Percentiles rank a stretch among this genome's conserved stretches.
phyloP scores from a whole-genome alignment of 768 basidiomycete genomes.

The Crucibulum laeve region DNA sequence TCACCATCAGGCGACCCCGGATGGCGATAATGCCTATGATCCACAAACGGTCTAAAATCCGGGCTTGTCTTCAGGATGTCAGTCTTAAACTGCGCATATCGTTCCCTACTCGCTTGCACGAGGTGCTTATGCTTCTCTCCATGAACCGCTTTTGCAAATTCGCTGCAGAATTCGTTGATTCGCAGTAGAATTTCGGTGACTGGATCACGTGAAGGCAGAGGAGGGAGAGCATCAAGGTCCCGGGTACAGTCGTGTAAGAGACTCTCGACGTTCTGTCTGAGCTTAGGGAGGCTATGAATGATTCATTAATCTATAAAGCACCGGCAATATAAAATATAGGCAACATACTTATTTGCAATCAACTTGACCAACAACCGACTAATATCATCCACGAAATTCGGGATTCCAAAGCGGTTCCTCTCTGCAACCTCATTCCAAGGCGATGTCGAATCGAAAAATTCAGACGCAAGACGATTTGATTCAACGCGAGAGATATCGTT shows the following conservation, averaged over 20 bases:
- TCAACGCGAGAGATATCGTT: conserved; percentile 28
- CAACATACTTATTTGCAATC: conserved; percentile 48
- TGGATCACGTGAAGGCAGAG: conserved; percentile 29
- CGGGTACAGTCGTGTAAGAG: conserved; percentile 29
- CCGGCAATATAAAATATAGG: not conserved
- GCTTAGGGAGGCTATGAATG: conserved; percentile 48
- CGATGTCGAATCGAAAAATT: conserved; percentile 40
- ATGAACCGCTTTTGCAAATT: conserved; percentile 21
- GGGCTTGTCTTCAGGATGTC: conserved; percentile 27
- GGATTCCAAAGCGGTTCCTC: conserved; percentile 50
- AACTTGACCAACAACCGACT: conserved; percentile 46
- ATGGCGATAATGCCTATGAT: not conserved
- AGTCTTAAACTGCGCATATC: conserved; percentile 22
- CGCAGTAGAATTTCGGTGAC: conserved; percentile 39
- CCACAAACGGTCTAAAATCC: conserved; percentile 24
- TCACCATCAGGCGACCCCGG: no score
- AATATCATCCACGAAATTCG: conserved; percentile 47
- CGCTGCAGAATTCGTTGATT: conserved; percentile 40
- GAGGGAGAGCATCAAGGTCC: conserved; percentile 37
- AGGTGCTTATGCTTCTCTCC: conserved; percentile 21
- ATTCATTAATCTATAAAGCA: no score
- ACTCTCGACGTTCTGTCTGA: conserved; percentile 32
- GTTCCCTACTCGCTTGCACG: conserved; percentile 22
- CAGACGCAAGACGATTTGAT: conserved; percentile 27
- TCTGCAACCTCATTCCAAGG: conserved; percentile 55